A percentile compares a stretch with the other conserved stretches of the same genome.
phyloP scores from a whole-genome alignment of 805 yeast genomes.

The Candida parachauliodes region DNA sequence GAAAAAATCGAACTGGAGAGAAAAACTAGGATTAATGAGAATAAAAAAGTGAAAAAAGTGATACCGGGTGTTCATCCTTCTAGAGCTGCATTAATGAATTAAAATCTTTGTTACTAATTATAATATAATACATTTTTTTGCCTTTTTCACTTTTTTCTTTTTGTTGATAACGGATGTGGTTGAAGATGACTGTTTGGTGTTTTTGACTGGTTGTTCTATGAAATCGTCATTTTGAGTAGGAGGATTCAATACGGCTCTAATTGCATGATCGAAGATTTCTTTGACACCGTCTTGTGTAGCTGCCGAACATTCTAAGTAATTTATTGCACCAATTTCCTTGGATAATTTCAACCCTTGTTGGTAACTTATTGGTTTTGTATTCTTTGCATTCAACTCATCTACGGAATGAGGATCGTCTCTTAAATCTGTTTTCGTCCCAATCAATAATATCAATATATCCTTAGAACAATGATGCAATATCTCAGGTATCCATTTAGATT shows the following conservation, averaged over 20 bases:
- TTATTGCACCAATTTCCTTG: constrained; percentile 65
- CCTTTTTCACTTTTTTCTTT: constrained; percentile 28
- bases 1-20: constrained; percentile 71
- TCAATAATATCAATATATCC: constrained; percentile 62
- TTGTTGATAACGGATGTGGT: neutral
- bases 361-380: constrained; percentile 56
- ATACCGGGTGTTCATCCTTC: constrained; percentile 56
- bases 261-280: constrained; percentile 80
- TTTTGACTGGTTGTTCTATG: constrained; percentile 25
- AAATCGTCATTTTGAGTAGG: constrained; percentile 23
- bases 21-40: constrained; percentile 46
- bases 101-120: constrained; percentile 14
- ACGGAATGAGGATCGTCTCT: constrained; percentile 78
- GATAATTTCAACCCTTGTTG: constrained; percentile 67
- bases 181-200: constrained; percentile 26
- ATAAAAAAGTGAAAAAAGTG: constrained; percentile 19
- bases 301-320: constrained; percentile 85
- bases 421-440: constrained; percentile 87
- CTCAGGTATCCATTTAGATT: constrained; percentile 77
- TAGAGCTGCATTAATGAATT: constrained; percentile 49
- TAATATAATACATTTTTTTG: constrained; percentile 40
- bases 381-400: constrained; percentile 61
- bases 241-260: constrained; percentile 61
- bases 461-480: constrained; percentile 78
- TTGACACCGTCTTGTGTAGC: constrained; percentile 84